phyloP scores from a whole-genome alignment of 495 filamentous ascomycete genomes.

The Neurospora pannonica region DNA sequence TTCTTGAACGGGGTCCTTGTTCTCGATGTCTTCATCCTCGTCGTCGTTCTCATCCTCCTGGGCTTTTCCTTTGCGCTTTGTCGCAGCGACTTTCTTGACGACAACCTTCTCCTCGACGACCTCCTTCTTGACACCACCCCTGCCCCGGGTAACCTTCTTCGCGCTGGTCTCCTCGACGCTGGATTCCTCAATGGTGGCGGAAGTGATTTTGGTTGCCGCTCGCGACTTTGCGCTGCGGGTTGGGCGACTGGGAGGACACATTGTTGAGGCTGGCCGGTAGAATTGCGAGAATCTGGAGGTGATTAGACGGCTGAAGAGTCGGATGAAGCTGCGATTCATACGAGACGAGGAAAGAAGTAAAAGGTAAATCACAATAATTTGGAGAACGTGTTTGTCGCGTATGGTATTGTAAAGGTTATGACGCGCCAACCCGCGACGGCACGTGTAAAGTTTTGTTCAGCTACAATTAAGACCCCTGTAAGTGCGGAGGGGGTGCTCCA shows the following conservation, averaged over 20 bases:
- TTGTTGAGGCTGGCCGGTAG: background rate
- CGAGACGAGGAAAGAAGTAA: background rate
- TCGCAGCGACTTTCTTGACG: constrained; percentile 6
- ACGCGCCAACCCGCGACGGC: background rate
- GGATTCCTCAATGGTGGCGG: background rate
- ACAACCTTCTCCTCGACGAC: constrained; percentile 4
- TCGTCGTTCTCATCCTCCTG: constrained; percentile 9
- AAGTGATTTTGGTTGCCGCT: background rate
- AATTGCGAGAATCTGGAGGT: background rate
- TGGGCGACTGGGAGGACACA: background rate
- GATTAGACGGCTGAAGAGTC: background rate
- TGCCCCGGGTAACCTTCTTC: background rate
- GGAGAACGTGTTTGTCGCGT: background rate
- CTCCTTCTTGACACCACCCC: background rate
- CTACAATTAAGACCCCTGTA: background rate
- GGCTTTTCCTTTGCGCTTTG: constrained; percentile 28
- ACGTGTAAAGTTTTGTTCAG: background rate
- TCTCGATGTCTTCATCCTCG: constrained; percentile 14
- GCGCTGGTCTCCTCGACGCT: background rate
- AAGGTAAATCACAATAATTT: background rate
- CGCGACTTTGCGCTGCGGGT: background rate
- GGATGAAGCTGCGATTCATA: background rate
- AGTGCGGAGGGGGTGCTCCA: background rate
- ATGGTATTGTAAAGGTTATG: background rate
- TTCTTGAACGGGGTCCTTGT: constrained; percentile 11